Evolutionary conservation across 106 monocot genomes (phyloP).

Genomic region (Dendrobium officinale): DNA sequence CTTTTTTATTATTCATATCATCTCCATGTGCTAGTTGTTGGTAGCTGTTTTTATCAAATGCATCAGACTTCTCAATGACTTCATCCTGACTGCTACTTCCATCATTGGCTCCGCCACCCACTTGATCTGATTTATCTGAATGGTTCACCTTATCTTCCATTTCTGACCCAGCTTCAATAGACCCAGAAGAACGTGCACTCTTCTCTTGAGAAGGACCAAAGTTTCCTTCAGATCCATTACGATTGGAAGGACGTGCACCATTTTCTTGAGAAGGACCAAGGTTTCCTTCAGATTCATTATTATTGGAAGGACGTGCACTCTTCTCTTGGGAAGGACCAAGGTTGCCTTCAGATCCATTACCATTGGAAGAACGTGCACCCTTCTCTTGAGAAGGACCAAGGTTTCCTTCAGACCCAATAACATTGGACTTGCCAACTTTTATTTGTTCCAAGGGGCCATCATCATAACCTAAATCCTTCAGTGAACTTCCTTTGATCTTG

Average conservation of each 20-base stretch:
- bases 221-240: constrained; percentile 15
- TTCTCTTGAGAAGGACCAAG: constrained; percentile 20
- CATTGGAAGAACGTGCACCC: constrained; percentile 5
- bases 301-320: constrained; percentile 3
- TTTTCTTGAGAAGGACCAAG: constrained; percentile 24
- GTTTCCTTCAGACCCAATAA: constrained; percentile 8
- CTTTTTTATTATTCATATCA: neutral
- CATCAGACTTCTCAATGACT: constrained; percentile 2
- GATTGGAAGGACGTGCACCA: constrained; percentile 15
- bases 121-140: constrained; percentile 22
- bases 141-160: constrained; percentile 18
- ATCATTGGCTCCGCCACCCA: constrained; percentile 12
- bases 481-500: constrained; percentile 28
- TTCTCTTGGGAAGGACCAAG: constrained; percentile 20
- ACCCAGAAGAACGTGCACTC: constrained; percentile 26
- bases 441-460: constrained; percentile 19
- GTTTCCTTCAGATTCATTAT: constrained; percentile 12
- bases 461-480: constrained; percentile 5
- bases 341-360: constrained; percentile 9
- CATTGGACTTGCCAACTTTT: constrained; percentile 14
- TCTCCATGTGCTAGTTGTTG: neutral
- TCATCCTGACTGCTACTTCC: constrained; percentile 4
- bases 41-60: neutral
- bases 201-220: constrained; percentile 26
- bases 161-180: constrained; percentile 22